Percentiles rank a stretch among this genome's conserved stretches.
These are phyloP conservation scores for Metschnikowia peoriensis DNA, from an alignment of 805 yeast species.

Conservation along the genomic window DNA sequence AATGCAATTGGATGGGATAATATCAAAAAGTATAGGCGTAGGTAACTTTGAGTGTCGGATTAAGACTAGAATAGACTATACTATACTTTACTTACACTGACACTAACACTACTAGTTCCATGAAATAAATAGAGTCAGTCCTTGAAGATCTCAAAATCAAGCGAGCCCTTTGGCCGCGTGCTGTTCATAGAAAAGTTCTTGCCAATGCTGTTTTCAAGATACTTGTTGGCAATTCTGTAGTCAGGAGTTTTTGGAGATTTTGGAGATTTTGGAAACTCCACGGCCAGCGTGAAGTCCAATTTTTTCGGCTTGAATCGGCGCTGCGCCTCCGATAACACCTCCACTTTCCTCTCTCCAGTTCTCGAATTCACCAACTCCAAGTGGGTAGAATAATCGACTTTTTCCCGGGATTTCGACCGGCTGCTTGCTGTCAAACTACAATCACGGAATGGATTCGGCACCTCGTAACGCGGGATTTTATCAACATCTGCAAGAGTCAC, in stretches of 20 bases:
- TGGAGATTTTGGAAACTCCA: slow-evolving; percentile 6
- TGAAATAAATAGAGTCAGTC: slow-evolving; percentile 1
- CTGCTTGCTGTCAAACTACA: not conserved
- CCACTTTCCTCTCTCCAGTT: slow-evolving; percentile 15
- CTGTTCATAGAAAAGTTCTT: slow-evolving; percentile 16
- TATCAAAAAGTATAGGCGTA: slow-evolving; percentile 28
- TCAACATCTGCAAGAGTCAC: slow-evolving; percentile 5
- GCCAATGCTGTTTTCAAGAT: slow-evolving; percentile 17
- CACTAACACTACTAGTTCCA: too few species aligned
- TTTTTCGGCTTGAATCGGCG: slow-evolving; percentile 15
- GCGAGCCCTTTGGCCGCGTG: slow-evolving; percentile 11
- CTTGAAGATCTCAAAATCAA: slow-evolving; percentile 16
- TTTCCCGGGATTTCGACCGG: not conserved
- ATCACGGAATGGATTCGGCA: slow-evolving; percentile 16
- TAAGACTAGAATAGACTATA: too few species aligned
- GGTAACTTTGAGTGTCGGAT: not conserved
- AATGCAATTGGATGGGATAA: slow-evolving; percentile 46
- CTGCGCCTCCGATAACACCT: slow-evolving; percentile 14
- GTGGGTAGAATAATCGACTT: slow-evolving; percentile 14
- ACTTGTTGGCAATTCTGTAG: slow-evolving; percentile 16
- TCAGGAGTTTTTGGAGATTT: slow-evolving; percentile 8
- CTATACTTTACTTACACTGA: too few species aligned
- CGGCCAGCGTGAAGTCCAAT: slow-evolving; percentile 19
- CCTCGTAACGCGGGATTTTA: slow-evolving; percentile 12
- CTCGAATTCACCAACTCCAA: slow-evolving; percentile 16